A percentile compares a stretch with the other conserved stretches of the same genome.
phyloP scores from a whole-genome alignment of 345 rosid genomes.

The Pugionium cornutum region DNA sequence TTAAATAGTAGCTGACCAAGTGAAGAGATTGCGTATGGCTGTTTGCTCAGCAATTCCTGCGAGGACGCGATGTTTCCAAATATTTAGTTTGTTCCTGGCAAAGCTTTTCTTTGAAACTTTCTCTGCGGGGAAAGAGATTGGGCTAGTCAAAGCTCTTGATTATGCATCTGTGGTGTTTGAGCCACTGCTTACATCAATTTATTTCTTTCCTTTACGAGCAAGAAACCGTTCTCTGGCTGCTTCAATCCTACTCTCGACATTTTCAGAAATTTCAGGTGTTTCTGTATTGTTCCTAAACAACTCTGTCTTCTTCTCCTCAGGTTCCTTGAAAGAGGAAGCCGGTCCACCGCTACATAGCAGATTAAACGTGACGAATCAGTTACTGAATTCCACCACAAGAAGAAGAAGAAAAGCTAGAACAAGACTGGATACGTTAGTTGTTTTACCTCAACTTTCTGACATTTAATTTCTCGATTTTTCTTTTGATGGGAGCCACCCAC shows the following conservation, averaged over 20 bases:
- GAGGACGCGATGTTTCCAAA: no score
- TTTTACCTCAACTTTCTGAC: conserved; percentile 71
- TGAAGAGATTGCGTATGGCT: no score
- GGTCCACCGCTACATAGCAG: conserved; percentile 62
- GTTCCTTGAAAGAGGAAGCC: conserved; percentile 35
- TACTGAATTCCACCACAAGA: conserved; percentile 1
- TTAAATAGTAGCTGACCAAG: no score
- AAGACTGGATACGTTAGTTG: conserved; percentile 6
- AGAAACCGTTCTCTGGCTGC: conserved; percentile 93
- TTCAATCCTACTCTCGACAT: conserved; percentile 57
- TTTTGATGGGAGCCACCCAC: conserved; percentile 70
- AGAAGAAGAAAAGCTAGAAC: background rate
- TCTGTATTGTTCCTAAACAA: conserved; percentile 36
- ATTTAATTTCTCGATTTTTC: conserved; percentile 68
- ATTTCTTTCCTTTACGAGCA: conserved; percentile 74
- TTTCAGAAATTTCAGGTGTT: conserved; percentile 39
- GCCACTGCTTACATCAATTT: conserved; percentile 14
- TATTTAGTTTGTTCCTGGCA: no score
- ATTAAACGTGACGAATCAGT: conserved; percentile 7
- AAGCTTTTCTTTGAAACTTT: background rate
- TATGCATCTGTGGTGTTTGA: background rate
- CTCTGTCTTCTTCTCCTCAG: conserved; percentile 46
- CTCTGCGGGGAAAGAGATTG: background rate
- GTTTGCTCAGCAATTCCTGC: no score
- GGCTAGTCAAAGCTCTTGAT: background rate